Percentiles rank a stretch among this genome's conserved stretches.
Conservation (phyloP, 1,284 basidiomycete genomes). For the Cutaneotrichosporon sp. region DNA sequence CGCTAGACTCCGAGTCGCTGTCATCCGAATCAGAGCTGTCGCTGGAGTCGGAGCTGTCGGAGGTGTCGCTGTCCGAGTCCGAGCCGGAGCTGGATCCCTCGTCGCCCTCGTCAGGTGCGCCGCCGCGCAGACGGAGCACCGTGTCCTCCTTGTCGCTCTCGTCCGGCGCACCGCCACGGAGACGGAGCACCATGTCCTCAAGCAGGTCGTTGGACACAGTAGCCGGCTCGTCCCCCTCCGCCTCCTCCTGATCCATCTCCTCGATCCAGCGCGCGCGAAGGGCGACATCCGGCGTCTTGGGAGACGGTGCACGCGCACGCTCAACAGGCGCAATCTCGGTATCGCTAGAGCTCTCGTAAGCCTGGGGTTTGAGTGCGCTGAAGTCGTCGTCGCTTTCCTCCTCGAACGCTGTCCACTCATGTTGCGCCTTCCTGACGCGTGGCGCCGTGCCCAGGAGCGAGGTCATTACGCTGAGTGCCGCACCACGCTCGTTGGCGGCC, state of each 20-base stretch:
- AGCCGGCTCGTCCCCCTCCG: background rate
- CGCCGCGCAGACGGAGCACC: conserved; percentile 6
- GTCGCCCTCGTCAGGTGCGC: background rate
- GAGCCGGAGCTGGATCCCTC: background rate
- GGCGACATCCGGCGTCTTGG: conserved; percentile 5
- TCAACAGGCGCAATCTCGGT: conserved; percentile 26
- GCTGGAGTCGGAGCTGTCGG: background rate
- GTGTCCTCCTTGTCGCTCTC: conserved; percentile 11
- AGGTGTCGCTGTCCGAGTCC: conserved; percentile 15
- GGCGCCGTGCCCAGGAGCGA: conserved; percentile 31
- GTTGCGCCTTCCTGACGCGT: conserved; percentile 17
- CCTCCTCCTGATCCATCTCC: conserved; percentile 2
- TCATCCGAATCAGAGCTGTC: too few relatives aligned
- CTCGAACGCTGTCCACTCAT: conserved; percentile 26
- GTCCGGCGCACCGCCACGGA: conserved; percentile 5
- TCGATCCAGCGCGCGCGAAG: background rate
- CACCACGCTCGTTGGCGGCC: conserved; percentile 32
- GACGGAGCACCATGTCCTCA: conserved; percentile 3
- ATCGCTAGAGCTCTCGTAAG: conserved; percentile 14
- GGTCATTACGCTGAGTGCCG: conserved; percentile 33
- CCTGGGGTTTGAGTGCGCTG: conserved; percentile 15
- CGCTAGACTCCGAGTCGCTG: background rate
- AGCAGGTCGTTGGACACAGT: conserved; percentile 9
- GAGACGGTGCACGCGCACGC: conserved; percentile 11
- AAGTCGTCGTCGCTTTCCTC: conserved; percentile 30